Percentiles rank a stretch among this genome's conserved stretches.
phyloP scores from a whole-genome alignment of 148 eudicot species.

The Vaccinium vitisidaea region DNA sequence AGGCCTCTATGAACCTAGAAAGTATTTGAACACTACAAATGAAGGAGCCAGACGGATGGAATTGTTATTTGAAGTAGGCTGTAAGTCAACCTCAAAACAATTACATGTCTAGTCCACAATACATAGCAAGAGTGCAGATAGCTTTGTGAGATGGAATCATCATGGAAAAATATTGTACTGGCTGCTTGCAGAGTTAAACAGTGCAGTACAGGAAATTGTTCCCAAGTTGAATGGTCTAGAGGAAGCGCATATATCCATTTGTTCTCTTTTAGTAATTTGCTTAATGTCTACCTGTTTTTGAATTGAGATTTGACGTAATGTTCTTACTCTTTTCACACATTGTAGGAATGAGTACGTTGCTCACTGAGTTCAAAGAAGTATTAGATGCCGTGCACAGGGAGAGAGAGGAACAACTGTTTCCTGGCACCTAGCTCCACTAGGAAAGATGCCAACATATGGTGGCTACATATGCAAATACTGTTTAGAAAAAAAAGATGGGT shows the following conservation, averaged over 20 bases:
- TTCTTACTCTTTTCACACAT: neutral
- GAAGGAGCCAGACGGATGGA: neutral
- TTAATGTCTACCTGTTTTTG: neutral
- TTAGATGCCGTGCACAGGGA: conserved; percentile 13
- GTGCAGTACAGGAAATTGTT: neutral
- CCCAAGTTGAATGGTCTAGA: neutral
- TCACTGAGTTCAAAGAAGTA: neutral
- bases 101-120: neutral
- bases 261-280: neutral
- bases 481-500: neutral
- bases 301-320: conserved; percentile 11
- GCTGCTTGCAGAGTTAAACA: neutral
- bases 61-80: too few species aligned
- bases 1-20: neutral
- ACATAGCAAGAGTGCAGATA: neutral
- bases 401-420: neutral
- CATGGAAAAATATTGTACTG: neutral
- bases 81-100: too few species aligned
- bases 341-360: neutral
- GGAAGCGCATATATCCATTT: neutral
- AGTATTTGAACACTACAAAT: neutral
- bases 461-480: neutral
- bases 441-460: conserved; percentile 4
- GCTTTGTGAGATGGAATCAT: neutral
- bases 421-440: neutral